Base-by-base conservation (phyloP, 257 asterid genomes). In the Misopates orontium region DNA sequence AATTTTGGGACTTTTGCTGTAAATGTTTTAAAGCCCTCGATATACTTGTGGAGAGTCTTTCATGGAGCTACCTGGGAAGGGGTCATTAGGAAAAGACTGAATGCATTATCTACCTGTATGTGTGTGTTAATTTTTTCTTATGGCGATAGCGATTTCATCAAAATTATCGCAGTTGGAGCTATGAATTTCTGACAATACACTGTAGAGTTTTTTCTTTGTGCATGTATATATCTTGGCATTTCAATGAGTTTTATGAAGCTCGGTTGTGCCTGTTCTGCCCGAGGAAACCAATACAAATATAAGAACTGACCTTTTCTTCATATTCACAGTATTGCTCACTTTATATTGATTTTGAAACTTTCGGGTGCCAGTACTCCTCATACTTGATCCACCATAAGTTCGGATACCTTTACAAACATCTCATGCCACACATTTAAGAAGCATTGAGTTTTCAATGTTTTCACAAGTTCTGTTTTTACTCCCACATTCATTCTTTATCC, bases 31-130 rank as follows among this genome's bases (percentile, higher is more conserved):
- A 39, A 58, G 39, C 66, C 60, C 41, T 18, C 39, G 25, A 40
- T 19, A 32, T 25, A 41, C 0, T 13, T 10, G 1, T 10, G 12
- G 23, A 62, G 61, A 10, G 25, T 53, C 58, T 53, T 66, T 15
- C 62, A 21, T n/a, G 45, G 28, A 59, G 64, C 50, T 51, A 20
- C 16, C 28, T 21, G 23, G 19, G 56, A 20, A 42, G 10, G 15
- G 56, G 68, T 62, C 44, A 39, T 24, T 55, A 65, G 62, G 54
- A 60, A 54, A 12, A n/a, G 19, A n/a, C 20, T 49, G 48, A 23
- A 32, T 28, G 57, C 57, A 44, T 15, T 28, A 18, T 20, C 36
- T 28, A 6, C 36, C 36, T 28, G 6, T 28, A 28, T 2, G 6
- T 28, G 36, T 28, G 2, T 6, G 6, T 28, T 6, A 2, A 6